Conservation (phyloP, 352 stramenopile genomes). For the Phytophthora fragariae region DNA sequence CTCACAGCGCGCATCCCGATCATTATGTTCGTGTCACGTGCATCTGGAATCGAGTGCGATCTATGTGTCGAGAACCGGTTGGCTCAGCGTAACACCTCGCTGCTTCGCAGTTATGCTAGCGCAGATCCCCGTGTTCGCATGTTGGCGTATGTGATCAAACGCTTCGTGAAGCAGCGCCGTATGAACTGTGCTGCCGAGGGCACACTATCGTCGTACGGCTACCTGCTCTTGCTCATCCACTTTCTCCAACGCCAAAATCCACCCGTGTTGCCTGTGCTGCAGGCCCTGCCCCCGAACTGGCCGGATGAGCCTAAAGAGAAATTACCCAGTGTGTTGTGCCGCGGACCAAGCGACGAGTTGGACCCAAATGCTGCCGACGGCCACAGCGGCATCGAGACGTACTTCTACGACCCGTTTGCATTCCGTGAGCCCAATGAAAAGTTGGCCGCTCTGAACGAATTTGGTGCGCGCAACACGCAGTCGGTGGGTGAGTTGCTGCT, state of each 20-base stretch:
- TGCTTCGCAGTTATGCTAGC: slow-evolving; percentile 94
- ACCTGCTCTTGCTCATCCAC: slow-evolving; percentile 87
- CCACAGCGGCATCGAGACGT: slow-evolving; percentile 68
- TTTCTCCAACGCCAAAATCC: slow-evolving; percentile 80
- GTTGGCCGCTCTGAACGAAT: slow-evolving; percentile 48
- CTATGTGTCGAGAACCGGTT: slow-evolving; percentile 96
- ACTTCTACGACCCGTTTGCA: slow-evolving; percentile 85
- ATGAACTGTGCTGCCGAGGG: slow-evolving; percentile 88
- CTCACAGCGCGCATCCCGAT: slow-evolving; percentile 98
- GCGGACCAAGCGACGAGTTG: slow-evolving; percentile 56
- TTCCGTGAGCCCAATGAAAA: slow-evolving; percentile 59
- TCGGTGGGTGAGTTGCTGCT: slow-evolving; percentile 74
- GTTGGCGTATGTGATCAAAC: slow-evolving; percentile 85
- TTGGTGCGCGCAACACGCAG: slow-evolving; percentile 55
- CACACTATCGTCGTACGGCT: slow-evolving; percentile 87
- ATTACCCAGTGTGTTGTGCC: slow-evolving; percentile 63
- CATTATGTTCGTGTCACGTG: slow-evolving; percentile 95
- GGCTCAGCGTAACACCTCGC: slow-evolving; percentile 96
- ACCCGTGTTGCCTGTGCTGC: slow-evolving; percentile 77
- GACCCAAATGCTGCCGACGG: slow-evolving; percentile 35
- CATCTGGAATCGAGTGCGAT: slow-evolving; percentile 77
- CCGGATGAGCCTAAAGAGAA: slow-evolving; percentile 40
- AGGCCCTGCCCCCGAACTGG: slow-evolving; percentile 70
- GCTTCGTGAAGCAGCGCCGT: slow-evolving; percentile 80
- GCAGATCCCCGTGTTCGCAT: slow-evolving; percentile 77